Base-by-base conservation (phyloP, 805 yeast genomes). In the Pachysolen tannophilus region DNA sequence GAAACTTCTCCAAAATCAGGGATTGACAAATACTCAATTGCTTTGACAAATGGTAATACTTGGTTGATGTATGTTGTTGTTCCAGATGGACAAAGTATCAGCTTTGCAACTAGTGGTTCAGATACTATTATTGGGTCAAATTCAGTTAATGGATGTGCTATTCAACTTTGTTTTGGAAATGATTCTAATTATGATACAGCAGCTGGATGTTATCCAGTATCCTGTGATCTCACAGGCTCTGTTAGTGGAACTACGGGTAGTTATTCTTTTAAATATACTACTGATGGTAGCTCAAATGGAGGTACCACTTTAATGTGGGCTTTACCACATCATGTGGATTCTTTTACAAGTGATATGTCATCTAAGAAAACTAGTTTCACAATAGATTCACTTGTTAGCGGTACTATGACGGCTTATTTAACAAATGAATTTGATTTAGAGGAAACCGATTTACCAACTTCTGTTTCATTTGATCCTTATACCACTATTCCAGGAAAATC, bases 61-160 rank as follows among this genome's bases (percentile, higher is more conserved):
- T 81, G 87, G 84, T 58, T 70, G 14, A 57, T 80, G 30, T 80
- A 78, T 43, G 71, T 72, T n/a, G 63, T 69, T 2, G 47, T 67
- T 21, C 74, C 76, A 33, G 39, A 53, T 30, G 56, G 60, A 13
- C 65, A 61, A 39, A 48, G 57, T 23, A 46, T 61, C 32, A 41
- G 42, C 24, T 48, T 55, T 34, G 47, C 48, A 5, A 40, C 47
- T 25, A 37, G 42, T 18, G 46, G 53, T 34, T 28, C 51, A 14
- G 39, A 49, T 38, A 42, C 58, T 65, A 6, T 25, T 20, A 39
- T 39, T 14, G 28, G 24, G 8, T 34, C 20, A 9, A 24, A 20
- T 4, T 15, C 13, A 8, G 9, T 21, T 6, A 10, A 10, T 6
- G 23, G 28, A 10, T 32, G 39, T 26, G 16, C 28, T 6, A 45